Conservation (phyloP, 768 basidiomycete species). For the Agaricus blazei region DNA sequence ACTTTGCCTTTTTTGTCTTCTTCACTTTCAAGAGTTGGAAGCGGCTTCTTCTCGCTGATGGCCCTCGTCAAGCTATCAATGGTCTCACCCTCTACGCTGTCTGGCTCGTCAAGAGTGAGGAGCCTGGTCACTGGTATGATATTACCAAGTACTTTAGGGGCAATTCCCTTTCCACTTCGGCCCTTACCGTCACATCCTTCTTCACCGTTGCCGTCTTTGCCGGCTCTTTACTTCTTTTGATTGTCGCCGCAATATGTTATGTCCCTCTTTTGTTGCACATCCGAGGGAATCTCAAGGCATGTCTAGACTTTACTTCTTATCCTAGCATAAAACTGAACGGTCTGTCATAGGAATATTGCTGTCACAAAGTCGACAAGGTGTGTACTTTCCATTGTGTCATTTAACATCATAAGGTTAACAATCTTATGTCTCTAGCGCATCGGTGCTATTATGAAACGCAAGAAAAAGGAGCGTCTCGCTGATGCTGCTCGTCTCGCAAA, state of each 20-base stretch:
- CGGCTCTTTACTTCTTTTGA: slow-evolving; percentile 76
- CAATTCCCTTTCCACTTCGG: slow-evolving; percentile 73
- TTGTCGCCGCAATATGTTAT: slow-evolving; percentile 83
- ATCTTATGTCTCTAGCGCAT: slow-evolving; percentile 59
- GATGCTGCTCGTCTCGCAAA: slow-evolving; percentile 78
- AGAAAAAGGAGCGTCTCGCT: slow-evolving; percentile 78
- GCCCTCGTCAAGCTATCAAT: slow-evolving; percentile 96
- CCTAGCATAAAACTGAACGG: slow-evolving; percentile 3
- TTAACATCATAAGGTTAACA: not conserved
- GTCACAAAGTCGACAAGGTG: slow-evolving; percentile 98
- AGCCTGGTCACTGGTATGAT: slow-evolving; percentile 55
- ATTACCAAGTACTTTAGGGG: slow-evolving; percentile 75
- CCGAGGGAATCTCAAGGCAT: slow-evolving; percentile 92
- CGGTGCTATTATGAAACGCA: slow-evolving; percentile 86
- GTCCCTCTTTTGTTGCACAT: slow-evolving; percentile 95
- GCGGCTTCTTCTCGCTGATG: slow-evolving; percentile 72
- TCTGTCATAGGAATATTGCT: slow-evolving; percentile 80
- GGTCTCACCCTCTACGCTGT: slow-evolving; percentile 95
- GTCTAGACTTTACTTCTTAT: slow-evolving; percentile 4
- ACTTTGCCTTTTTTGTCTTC: slow-evolving; percentile 99
- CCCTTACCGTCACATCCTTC: slow-evolving; percentile 81
- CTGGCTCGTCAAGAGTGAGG: slow-evolving; percentile 41
- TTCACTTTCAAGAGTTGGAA: slow-evolving; percentile 94
- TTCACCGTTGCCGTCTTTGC: slow-evolving; percentile 88
- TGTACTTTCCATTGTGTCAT: not conserved